These are phyloP conservation scores for Paramarasmius palmivorus DNA, from an alignment of 1,284 basidiomycete genomes.

Conservation along the genomic window DNA sequence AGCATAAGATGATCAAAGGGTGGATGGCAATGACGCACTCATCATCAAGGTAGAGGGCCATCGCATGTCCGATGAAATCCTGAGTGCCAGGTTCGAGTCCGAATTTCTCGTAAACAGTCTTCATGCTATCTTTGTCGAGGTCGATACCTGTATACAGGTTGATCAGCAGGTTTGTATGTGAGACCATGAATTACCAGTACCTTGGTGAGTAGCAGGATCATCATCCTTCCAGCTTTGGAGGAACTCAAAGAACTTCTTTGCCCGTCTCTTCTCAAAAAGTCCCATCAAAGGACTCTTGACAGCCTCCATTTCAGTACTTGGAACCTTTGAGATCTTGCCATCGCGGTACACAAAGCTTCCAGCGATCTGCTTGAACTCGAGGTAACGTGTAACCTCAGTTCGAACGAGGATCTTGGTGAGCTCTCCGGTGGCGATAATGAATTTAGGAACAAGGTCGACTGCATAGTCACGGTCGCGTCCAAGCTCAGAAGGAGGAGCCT, in stretches of 20 bases:
- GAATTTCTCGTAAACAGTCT: slow-evolving; percentile 94
- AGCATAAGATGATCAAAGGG: slow-evolving; percentile 4
- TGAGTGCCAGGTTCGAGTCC: slow-evolving; percentile 96
- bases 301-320: slow-evolving; percentile 97
- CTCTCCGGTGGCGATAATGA: slow-evolving; percentile 98
- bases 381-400: slow-evolving; percentile 98
- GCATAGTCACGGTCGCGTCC: slow-evolving; percentile 96
- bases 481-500: slow-evolving; percentile 72
- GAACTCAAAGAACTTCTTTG: slow-evolving; percentile 99
- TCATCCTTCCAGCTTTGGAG: slow-evolving; percentile 94
- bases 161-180: neutral
- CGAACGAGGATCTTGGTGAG: slow-evolving; percentile 98
- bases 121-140: slow-evolving; percentile 89
- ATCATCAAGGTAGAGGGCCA: slow-evolving; percentile 98
- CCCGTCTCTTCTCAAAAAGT: slow-evolving; percentile 96
- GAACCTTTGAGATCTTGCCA: slow-evolving; percentile 96
- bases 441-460: slow-evolving; percentile 93
- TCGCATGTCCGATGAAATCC: slow-evolving; percentile 99
- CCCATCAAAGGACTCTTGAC: slow-evolving; percentile 96
- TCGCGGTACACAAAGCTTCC: slow-evolving; percentile 98
- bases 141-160: slow-evolving; percentile 62
- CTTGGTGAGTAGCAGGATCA: slow-evolving; percentile 94
- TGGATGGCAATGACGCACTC: slow-evolving; percentile 62
- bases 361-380: slow-evolving; percentile 99
- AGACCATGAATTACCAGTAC: slow-evolving; percentile 42